Conservation (phyloP, 2,329 filamentous ascomycete genomes). For the Nemania abortiva region DNA sequence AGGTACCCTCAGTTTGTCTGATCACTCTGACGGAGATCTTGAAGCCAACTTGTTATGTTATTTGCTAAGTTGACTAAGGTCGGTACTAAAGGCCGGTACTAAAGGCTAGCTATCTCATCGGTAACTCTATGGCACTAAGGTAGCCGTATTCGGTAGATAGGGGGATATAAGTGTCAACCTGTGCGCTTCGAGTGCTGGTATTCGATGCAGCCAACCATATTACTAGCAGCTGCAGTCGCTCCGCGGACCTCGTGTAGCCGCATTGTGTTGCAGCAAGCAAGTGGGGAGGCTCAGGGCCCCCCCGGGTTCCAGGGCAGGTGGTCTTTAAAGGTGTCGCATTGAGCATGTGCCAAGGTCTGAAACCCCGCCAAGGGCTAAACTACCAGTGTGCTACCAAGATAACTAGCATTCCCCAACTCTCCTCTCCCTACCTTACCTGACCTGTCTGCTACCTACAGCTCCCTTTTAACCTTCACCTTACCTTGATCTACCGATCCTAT, state of each 20-base stretch:
- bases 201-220: background rate
- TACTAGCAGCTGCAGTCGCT: background rate
- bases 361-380: slow-evolving; percentile 40
- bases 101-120: background rate
- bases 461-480: slow-evolving; percentile 5
- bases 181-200: background rate
- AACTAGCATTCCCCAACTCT: slow-evolving; percentile 2
- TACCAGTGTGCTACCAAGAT: background rate
- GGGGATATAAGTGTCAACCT: no score
- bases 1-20: no score
- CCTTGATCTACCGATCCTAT: background rate
- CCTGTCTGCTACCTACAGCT: background rate
- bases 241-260: slow-evolving; percentile 30
- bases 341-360: slow-evolving; percentile 36
- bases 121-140: background rate
- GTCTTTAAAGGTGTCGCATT: slow-evolving; percentile 34
- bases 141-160: background rate
- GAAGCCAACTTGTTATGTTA: background rate
- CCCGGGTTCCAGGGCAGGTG: background rate
- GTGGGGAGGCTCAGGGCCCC: slow-evolving; percentile 7
- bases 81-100: background rate
- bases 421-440: slow-evolving; percentile 6
- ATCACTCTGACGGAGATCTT: background rate
- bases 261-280: slow-evolving; percentile 26
- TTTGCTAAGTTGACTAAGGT: background rate